These are phyloP conservation scores for Stylonectria norvegica DNA, from an alignment of 2,329 filamentous ascomycete genomes.

Conservation along the genomic window DNA sequence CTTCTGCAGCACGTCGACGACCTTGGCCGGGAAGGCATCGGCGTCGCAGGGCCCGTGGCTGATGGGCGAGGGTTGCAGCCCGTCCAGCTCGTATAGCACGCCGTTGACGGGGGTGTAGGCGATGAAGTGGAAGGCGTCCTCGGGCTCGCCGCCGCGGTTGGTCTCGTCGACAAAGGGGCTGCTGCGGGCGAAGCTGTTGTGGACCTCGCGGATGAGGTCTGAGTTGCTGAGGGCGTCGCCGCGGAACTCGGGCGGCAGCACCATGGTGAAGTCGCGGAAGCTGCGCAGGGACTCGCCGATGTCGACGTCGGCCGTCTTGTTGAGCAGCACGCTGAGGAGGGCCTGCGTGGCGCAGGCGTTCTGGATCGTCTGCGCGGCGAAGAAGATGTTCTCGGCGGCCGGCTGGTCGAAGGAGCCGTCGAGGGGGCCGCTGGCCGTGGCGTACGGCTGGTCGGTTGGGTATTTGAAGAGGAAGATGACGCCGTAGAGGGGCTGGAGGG, in stretches of 20 bases:
- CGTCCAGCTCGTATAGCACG: slow-evolving; percentile 89
- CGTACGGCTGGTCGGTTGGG: slow-evolving; percentile 65
- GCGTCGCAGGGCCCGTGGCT: slow-evolving; percentile 71
- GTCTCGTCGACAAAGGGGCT: slow-evolving; percentile 95
- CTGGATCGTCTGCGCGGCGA: slow-evolving; percentile 95
- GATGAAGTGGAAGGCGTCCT: slow-evolving; percentile 97
- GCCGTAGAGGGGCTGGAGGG: slow-evolving; percentile 79
- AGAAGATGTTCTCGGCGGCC: slow-evolving; percentile 78
- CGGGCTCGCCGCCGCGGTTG: slow-evolving; percentile 60
- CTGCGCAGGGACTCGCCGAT: slow-evolving; percentile 68
- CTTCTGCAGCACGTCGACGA: slow-evolving; percentile 82
- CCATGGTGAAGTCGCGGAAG: slow-evolving; percentile 85
- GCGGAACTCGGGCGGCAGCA: slow-evolving; percentile 70
- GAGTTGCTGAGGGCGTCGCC: slow-evolving; percentile 60
- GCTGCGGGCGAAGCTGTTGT: slow-evolving; percentile 86
- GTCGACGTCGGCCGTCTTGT: slow-evolving; percentile 69
- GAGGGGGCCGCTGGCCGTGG: slow-evolving; percentile 59
- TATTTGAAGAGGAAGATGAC: slow-evolving; percentile 99
- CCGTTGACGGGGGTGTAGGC: slow-evolving; percentile 83
- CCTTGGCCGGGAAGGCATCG: slow-evolving; percentile 72
- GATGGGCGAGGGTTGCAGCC: slow-evolving; percentile 88
- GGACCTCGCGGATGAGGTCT: slow-evolving; percentile 70
- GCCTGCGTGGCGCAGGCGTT: slow-evolving; percentile 98
- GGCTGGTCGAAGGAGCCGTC: slow-evolving; percentile 79
- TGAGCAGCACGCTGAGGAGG: slow-evolving; percentile 84